A percentile compares a stretch with the other conserved stretches of the same genome.
These are phyloP conservation scores for Metarhizium brunneum DNA, from an alignment of 2,329 filamentous ascomycete species.

Conservation along the genomic window DNA sequence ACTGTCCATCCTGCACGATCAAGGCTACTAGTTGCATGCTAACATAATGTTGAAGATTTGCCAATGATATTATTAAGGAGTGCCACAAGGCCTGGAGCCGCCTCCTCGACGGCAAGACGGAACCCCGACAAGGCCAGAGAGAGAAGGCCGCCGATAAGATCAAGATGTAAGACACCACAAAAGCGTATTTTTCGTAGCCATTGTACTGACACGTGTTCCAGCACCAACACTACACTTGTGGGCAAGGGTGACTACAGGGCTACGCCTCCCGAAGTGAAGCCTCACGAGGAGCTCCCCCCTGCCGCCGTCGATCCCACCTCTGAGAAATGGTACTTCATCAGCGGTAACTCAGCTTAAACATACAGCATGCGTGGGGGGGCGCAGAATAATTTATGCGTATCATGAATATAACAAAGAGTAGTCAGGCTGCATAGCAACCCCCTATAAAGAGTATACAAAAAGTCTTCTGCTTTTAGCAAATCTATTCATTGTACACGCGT, in stretches of 20 bases:
- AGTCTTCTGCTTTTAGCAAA: slow-evolving; percentile 2
- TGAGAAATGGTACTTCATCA: slow-evolving; percentile 99
- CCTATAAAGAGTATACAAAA: slow-evolving; percentile 20
- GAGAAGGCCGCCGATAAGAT: slow-evolving; percentile 33
- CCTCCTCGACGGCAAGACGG: slow-evolving; percentile 83
- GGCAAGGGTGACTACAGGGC: slow-evolving; percentile 58
- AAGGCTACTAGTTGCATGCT: background rate
- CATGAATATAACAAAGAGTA: slow-evolving; percentile 7
- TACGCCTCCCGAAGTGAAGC: slow-evolving; percentile 67
- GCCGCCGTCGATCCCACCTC: slow-evolving; percentile 92
- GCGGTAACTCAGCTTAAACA: slow-evolving; percentile 74
- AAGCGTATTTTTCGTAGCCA: background rate
- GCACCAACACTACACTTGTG: slow-evolving; percentile 69
- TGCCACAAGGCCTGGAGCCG: slow-evolving; percentile 96
- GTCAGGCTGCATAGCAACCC: background rate
- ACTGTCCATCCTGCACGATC: slow-evolving; percentile 1
- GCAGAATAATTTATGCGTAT: background rate
- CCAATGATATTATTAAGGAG: slow-evolving; percentile 90
- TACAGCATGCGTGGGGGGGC: background rate
- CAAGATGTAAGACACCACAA: slow-evolving; percentile 58
- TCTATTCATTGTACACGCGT: slow-evolving; percentile 8
- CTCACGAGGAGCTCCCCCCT: slow-evolving; percentile 69
- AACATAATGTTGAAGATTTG: slow-evolving; percentile 52
- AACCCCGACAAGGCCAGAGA: slow-evolving; percentile 42
- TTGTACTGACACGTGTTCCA: slow-evolving; percentile 23